Evolutionary conservation across 768 basidiomycete species (phyloP).

Genomic region (Lentinula raphanica): DNA sequence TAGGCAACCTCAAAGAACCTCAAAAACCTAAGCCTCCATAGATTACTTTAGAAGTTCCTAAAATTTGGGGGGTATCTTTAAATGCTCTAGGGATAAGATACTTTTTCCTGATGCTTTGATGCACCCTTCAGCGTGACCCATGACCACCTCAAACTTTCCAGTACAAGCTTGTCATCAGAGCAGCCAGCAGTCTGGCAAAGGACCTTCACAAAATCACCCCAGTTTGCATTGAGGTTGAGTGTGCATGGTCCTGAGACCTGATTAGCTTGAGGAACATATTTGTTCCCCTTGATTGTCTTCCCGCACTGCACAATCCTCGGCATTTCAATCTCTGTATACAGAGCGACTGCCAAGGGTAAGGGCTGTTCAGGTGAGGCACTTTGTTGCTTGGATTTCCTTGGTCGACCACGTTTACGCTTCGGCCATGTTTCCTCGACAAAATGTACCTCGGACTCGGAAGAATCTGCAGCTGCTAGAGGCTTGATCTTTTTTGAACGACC

Average conservation of each 20-base stretch:
- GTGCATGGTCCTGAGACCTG: not conserved
- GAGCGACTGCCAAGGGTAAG: not conserved
- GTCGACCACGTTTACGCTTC: not conserved
- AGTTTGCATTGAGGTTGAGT: not conserved
- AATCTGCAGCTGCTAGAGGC: not conserved
- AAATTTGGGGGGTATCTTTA: no score
- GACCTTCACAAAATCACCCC: not conserved
- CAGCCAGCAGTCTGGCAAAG: not conserved
- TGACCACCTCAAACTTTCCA: not conserved
- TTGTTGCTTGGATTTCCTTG: not conserved
- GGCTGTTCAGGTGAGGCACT: not conserved
- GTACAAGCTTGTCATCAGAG: not conserved
- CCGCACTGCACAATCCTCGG: not conserved
- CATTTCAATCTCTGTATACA: not conserved
- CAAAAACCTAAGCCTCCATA: no score
- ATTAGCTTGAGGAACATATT: not conserved
- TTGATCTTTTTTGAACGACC: not conserved
- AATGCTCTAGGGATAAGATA: no score
- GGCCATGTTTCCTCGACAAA: not conserved
- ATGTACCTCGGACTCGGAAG: not conserved
- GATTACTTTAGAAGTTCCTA: no score
- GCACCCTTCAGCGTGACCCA: not conserved
- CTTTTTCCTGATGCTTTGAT: no score
- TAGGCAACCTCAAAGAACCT: no score
- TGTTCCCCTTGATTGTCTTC: not conserved